These are phyloP conservation scores for Hericium rajendrae DNA, from an alignment of 768 basidiomycete species.

Conservation along the genomic window DNA sequence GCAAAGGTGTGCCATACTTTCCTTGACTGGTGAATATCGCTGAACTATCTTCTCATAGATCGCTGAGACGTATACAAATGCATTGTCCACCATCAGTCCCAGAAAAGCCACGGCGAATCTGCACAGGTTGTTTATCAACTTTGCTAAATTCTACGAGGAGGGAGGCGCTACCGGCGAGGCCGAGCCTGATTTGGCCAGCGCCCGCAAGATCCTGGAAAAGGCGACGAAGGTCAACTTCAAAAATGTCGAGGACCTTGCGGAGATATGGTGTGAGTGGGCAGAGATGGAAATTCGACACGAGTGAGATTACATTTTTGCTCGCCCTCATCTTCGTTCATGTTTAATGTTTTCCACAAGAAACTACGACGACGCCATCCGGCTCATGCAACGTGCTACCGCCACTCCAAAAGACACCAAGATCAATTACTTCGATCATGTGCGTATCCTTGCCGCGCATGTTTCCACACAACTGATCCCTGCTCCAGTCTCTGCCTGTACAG, in stretches of 20 bases:
- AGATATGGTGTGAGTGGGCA: constrained; percentile 99
- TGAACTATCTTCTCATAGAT: constrained; percentile 38
- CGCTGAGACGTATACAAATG: constrained; percentile 86
- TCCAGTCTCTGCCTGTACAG: constrained; percentile 75
- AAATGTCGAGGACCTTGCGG: constrained; percentile 94
- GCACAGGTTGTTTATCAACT: constrained; percentile 86
- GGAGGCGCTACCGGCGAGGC: constrained; percentile 76
- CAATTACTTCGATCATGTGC: constrained; percentile 92
- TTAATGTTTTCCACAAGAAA: constrained; percentile 42
- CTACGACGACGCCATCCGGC: constrained; percentile 88
- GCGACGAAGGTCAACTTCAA: constrained; percentile 88
- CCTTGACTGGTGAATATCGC: background rate
- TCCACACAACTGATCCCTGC: background rate
- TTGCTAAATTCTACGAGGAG: constrained; percentile 96
- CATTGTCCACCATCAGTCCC: constrained; percentile 80
- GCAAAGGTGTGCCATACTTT: constrained; percentile 53
- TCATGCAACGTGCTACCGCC: constrained; percentile 95
- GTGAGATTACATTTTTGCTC: constrained; percentile 36
- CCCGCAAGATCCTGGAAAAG: constrained; percentile 90
- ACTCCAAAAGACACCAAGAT: constrained; percentile 85
- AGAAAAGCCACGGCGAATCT: constrained; percentile 86
- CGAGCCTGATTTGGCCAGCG: constrained; percentile 73
- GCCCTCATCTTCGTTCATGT: no score
- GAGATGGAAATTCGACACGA: constrained; percentile 96
- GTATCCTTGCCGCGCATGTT: constrained; percentile 17